Evolutionary conservation across 106 monocot species (phyloP).

Genomic region (Acanthochlamys bracteata): DNA sequence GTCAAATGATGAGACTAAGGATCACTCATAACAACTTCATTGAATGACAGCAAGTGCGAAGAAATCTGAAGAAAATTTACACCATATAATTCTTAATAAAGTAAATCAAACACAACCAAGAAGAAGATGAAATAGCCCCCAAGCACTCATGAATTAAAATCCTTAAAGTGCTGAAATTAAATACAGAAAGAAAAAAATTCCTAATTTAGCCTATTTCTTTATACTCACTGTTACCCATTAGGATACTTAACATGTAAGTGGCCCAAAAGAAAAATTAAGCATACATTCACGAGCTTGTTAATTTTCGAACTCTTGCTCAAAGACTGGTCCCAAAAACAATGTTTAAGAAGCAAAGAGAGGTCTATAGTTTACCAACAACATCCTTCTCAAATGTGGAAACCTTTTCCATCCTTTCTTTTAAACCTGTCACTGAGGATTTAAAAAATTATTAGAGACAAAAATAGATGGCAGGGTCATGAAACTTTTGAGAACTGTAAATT

Average conservation of each 20-base stretch:
- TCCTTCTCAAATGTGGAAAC: conserved; percentile 41
- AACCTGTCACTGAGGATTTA: conserved; percentile 20
- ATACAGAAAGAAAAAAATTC: too few relatives aligned
- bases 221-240: too few relatives aligned
- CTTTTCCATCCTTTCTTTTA: conserved; percentile 36
- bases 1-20: neutral
- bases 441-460: neutral
- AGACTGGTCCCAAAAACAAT: neutral
- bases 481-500: neutral
- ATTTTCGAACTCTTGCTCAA: too few relatives aligned
- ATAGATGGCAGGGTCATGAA: neutral
- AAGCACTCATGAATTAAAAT: too few relatives aligned
- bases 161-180: too few relatives aligned
- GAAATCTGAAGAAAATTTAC: neutral
- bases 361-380: conserved; percentile 37
- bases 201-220: too few relatives aligned
- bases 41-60: neutral
- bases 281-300: too few relatives aligned
- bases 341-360: neutral
- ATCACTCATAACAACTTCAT: neutral
- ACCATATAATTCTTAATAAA: too few relatives aligned
- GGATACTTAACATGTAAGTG: too few relatives aligned
- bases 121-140: too few relatives aligned
- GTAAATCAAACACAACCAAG: too few relatives aligned
- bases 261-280: too few relatives aligned